Base-by-base conservation (phyloP, 2,329 filamentous ascomycete genomes). In the Boeremia exigua region DNA sequence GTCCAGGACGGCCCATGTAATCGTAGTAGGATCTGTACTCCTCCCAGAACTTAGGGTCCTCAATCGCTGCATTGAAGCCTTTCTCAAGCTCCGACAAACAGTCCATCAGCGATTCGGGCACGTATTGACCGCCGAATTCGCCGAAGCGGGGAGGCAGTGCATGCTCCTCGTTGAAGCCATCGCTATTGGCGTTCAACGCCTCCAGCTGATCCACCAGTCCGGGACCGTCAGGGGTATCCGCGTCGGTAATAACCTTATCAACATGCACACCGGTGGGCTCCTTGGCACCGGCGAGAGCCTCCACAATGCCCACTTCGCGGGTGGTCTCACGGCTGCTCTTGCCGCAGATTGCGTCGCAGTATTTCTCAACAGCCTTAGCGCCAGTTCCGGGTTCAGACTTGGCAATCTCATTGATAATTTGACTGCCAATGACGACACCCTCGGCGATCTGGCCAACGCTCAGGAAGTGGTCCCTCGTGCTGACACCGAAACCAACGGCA, bases 41-140 rank as follows among this genome's bases (percentile, higher is more conserved):
- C 71, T 96, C 90, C 95, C 95, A 99, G 83, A 99, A 99, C 50
- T 86, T 84, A 4, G 92, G 89, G 72, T 98, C 94, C 61, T 96
- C 87, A 69, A 88, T 88, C 58, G 95, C 92, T 67, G 89, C 81
- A 68, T 95, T 88, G 82, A 99, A 99, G 30, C 94, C 95, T 27
- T 87, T 86, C 78, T 99, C 94, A 6, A 99, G 85, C 78, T 99
- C 86, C 0, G 88, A 88, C 56, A 99, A 81, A 73, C 94, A 98
- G 79, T 98, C 94, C 94, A 99, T 98, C 58, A 99, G 84, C 17
- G 92, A 95, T 77, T 99, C 95, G 1, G 95, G 95, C 2, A 99
- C 95, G 72, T 97, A 99, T 77, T 98, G 94, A 14, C 95, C 95
- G 68, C 95, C 95, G 63, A 96, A 99, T 74, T 97, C 90, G 63